These are phyloP conservation scores for Fusarium anthophilum DNA, from an alignment of 2,329 filamentous ascomycete species.

Conservation along the genomic window DNA sequence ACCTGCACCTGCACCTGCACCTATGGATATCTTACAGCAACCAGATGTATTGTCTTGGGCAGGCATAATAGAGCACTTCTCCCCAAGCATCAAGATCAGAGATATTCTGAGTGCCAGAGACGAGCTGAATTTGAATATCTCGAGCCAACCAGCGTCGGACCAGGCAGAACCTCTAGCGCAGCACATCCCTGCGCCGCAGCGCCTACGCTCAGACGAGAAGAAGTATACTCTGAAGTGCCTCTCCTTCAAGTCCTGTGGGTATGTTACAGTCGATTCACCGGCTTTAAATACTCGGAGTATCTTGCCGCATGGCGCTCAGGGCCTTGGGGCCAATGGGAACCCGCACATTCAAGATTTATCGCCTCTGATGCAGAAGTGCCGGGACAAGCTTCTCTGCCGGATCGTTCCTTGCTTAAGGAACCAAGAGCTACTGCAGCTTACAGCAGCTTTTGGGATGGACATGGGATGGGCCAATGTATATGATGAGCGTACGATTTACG, in stretches of 20 bases:
- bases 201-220: conserved; percentile 42
- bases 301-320: conserved; percentile 40
- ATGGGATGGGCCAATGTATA: conserved; percentile 53
- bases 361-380: conserved; percentile 48
- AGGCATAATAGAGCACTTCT: conserved; percentile 55
- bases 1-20: background rate
- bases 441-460: conserved; percentile 46
- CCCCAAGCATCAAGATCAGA: conserved; percentile 48
- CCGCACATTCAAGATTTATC: conserved; percentile 39
- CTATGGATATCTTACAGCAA: conserved; percentile 31
- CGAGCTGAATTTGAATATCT: background rate
- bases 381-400: conserved; percentile 49
- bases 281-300: conserved; percentile 51
- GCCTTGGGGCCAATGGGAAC: conserved; percentile 35
- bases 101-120: conserved; percentile 26
- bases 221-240: conserved; percentile 51
- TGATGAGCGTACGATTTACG: conserved; percentile 40
- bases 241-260: conserved; percentile 69
- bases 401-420: conserved; percentile 45
- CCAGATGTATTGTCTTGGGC: conserved; percentile 52
- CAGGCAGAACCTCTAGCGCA: conserved; percentile 11
- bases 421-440: conserved; percentile 45
- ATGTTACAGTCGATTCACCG: conserved; percentile 56
- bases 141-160: conserved; percentile 5
- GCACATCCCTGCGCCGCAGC: conserved; percentile 36